phyloP scores from a whole-genome alignment of 73 alveolate genomes.

The Tetrahymena elliotti region DNA sequence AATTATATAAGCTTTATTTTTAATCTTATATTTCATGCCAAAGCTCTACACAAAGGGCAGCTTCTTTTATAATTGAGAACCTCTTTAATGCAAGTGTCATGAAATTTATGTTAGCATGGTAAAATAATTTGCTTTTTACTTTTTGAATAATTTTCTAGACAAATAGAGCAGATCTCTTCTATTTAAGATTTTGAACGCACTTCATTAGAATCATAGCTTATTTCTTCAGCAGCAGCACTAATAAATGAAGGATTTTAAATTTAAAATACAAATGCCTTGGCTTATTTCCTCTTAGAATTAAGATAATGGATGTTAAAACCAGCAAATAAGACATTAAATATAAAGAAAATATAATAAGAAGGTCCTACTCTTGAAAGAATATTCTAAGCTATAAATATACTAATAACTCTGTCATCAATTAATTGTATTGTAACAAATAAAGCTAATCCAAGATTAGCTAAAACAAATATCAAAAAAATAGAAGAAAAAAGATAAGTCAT shows the following conservation, averaged over 20 bases:
- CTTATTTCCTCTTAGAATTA: neutral
- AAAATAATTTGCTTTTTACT: neutral
- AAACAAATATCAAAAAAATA: neutral
- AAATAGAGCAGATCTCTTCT: neutral
- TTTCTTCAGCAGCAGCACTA: neutral
- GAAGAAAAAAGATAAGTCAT: neutral
- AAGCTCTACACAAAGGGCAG: neutral
- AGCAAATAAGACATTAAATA: neutral
- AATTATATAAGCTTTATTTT: too few relatives aligned
- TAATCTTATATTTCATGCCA: neutral
- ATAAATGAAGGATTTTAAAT: neutral
- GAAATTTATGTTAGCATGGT: neutral
- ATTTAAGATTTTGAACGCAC: neutral
- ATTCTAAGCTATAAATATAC: neutral
- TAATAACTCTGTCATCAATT: neutral
- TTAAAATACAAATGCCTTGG: neutral
- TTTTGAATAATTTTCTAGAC: neutral
- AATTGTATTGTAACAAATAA: neutral
- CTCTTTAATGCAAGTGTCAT: neutral
- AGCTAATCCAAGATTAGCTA: neutral
- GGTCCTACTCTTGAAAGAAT: neutral
- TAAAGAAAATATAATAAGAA: neutral
- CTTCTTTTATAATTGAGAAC: neutral
- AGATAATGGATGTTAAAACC: neutral
- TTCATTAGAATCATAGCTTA: neutral